phyloP scores from a whole-genome alignment of 2,329 filamentous ascomycete genomes.

The Paraphaeosphaeria sporulosa region DNA sequence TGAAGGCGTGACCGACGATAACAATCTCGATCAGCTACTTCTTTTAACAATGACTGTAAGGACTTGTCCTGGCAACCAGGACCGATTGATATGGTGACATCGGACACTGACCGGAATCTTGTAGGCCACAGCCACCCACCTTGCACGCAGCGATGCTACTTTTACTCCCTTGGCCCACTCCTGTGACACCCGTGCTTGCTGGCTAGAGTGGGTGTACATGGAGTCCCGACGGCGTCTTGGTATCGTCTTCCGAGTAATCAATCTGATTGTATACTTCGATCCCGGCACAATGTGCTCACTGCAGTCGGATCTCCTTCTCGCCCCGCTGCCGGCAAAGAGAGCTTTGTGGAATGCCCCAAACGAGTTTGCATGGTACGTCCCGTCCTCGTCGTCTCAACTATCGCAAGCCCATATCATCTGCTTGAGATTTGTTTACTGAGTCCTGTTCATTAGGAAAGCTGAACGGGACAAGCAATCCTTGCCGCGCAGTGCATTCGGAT shows the following conservation, averaged over 20 bases:
- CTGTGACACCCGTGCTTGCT: constrained; percentile 31
- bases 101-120: background rate
- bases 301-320: constrained; percentile 47
- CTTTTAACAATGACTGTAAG: constrained; percentile 47
- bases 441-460: constrained; percentile 24
- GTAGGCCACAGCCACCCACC: constrained; percentile 17
- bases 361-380: constrained; percentile 37
- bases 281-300: constrained; percentile 50
- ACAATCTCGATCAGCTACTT: constrained; percentile 52
- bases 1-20: constrained; percentile 56
- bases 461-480: constrained; percentile 37
- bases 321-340: constrained; percentile 54
- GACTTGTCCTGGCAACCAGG: too few relatives aligned
- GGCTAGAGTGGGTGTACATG: constrained; percentile 54
- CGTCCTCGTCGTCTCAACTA: background rate
- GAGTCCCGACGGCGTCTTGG: constrained; percentile 52
- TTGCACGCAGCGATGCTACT: constrained; percentile 16
- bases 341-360: constrained; percentile 55
- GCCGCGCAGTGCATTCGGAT: constrained; percentile 33
- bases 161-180: constrained; percentile 13
- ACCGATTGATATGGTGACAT: background rate
- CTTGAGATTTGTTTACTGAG: background rate
- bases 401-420: too few relatives aligned
- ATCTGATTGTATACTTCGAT: constrained; percentile 55
- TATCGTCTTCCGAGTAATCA: constrained; percentile 51